phyloP scores from a whole-genome alignment of 2,329 filamentous ascomycete genomes.

The Verticillium longisporum region DNA sequence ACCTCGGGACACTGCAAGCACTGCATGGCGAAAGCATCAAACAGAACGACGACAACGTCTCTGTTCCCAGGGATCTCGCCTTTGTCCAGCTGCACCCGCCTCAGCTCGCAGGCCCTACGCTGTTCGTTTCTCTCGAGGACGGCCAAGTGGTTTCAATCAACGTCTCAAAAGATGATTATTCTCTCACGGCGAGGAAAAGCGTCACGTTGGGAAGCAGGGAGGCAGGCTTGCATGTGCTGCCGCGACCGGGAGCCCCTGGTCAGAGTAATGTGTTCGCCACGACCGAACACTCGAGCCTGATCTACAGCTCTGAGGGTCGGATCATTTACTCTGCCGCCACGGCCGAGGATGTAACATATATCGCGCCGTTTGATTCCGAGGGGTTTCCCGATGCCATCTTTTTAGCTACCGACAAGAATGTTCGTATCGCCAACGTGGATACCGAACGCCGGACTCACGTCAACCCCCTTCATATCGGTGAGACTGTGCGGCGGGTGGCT shows the following conservation, averaged over 20 bases:
- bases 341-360: constrained; percentile 73
- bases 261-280: constrained; percentile 83
- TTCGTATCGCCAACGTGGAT: constrained; percentile 78
- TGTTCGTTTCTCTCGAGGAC: constrained; percentile 88
- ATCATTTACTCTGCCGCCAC: constrained; percentile 93
- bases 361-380: constrained; percentile 76
- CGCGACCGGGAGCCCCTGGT: constrained; percentile 47
- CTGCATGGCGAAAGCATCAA: constrained; percentile 59
- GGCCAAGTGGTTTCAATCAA: constrained; percentile 83
- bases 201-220: constrained; percentile 82
- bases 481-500: constrained; percentile 80
- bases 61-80: constrained; percentile 75
- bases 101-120: constrained; percentile 52
- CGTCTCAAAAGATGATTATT: constrained; percentile 53
- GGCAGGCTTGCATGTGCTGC: constrained; percentile 72
- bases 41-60: constrained; percentile 57
- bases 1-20: constrained; percentile 58
- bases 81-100: constrained; percentile 71
- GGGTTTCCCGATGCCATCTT: constrained; percentile 77
- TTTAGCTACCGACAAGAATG: constrained; percentile 67
- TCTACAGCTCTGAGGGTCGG: constrained; percentile 81
- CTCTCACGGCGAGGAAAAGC: constrained; percentile 67
- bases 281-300: constrained; percentile 88
- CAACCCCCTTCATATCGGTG: constrained; percentile 67
- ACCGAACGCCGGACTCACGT: constrained; percentile 83